Percentiles rank a stretch among this genome's conserved stretches.
Conservation (phyloP, 2,329 filamentous ascomycete species). For the Septoria petroselini region DNA sequence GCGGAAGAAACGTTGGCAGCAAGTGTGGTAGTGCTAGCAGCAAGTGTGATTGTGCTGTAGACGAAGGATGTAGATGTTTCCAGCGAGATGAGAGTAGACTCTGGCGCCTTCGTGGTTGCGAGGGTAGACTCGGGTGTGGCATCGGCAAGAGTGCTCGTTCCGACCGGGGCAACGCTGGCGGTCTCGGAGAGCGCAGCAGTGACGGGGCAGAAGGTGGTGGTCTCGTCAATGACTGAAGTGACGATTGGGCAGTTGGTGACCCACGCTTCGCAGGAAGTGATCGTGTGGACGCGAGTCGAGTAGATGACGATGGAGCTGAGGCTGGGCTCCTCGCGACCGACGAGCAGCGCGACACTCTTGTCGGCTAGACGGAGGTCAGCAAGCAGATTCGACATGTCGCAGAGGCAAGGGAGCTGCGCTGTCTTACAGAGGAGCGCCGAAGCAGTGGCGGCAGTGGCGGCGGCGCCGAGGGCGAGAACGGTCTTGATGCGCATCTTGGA, state of each 20-base stretch:
- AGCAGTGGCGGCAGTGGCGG: background rate
- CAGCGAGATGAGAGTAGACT: background rate
- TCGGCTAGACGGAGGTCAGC: constrained; percentile 1
- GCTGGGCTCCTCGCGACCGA: constrained; percentile 36
- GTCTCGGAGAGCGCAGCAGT: constrained; percentile 20
- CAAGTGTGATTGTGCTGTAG: constrained; percentile 3
- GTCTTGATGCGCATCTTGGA: background rate
- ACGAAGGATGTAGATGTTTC: constrained; percentile 7
- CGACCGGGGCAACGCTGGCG: background rate
- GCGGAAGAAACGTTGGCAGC: constrained; percentile 4
- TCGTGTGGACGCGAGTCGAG: constrained; percentile 44
- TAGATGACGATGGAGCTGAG: constrained; percentile 44
- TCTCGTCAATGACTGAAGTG: constrained; percentile 42
- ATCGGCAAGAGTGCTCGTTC: constrained; percentile 5
- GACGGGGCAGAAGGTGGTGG: constrained; percentile 47
- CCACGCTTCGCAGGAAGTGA: constrained; percentile 41
- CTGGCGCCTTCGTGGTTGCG: background rate
- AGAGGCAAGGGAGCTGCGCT: background rate
- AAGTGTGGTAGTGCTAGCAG: constrained; percentile 6
- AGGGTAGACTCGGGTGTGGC: constrained; percentile 1
- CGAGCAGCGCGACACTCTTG: constrained; percentile 23
- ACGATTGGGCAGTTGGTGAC: constrained; percentile 42
- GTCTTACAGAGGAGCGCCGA: background rate
- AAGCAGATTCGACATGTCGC: background rate
- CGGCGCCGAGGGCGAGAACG: background rate